These are phyloP conservation scores for Scheffersomyces segobiensis DNA, from an alignment of 1,139 yeast species.

Conservation along the genomic window DNA sequence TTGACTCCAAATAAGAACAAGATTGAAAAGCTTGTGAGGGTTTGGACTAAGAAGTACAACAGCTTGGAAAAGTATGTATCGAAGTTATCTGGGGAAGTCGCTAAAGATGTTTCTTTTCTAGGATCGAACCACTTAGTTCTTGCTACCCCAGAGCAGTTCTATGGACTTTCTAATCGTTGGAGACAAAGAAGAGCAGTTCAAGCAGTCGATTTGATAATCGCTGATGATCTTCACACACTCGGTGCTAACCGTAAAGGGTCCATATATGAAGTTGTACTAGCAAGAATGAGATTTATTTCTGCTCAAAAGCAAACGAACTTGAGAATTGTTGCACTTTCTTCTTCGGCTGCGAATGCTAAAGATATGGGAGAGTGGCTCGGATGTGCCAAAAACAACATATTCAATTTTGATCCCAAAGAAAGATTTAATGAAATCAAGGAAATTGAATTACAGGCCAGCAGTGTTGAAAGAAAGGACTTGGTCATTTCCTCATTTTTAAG, in stretches of 20 bases:
- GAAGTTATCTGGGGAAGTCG: conserved; percentile 63
- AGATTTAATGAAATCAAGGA: conserved; percentile 56
- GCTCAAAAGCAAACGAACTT: conserved; percentile 56
- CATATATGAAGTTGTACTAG: conserved; percentile 65
- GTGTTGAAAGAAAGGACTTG: conserved; percentile 21
- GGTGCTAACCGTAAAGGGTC: conserved; percentile 61
- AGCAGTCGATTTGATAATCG: conserved; percentile 63
- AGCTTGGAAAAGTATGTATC: conserved; percentile 46
- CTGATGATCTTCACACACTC: conserved; percentile 74
- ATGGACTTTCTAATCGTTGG: conserved; percentile 76
- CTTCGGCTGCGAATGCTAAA: conserved; percentile 70
- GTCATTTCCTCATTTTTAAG: conserved; percentile 48
- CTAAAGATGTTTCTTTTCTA: conserved; percentile 54
- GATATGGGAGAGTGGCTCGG: conserved; percentile 91
- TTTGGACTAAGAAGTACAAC: conserved; percentile 55
- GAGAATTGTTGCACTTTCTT: conserved; percentile 67
- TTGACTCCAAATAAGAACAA: conserved; percentile 60
- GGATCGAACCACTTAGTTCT: conserved; percentile 66
- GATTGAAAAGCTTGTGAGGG: conserved; percentile 44
- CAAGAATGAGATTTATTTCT: conserved; percentile 71
- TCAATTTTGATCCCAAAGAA: conserved; percentile 68
- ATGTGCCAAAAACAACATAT: conserved; percentile 55
- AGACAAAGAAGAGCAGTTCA: conserved; percentile 71
- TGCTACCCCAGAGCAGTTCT: conserved; percentile 80
- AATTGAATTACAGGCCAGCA: conserved; percentile 57